Evolutionary conservation across 2,329 filamentous ascomycete species (phyloP).

Genomic region (Cordyceps fumosorosea): DNA sequence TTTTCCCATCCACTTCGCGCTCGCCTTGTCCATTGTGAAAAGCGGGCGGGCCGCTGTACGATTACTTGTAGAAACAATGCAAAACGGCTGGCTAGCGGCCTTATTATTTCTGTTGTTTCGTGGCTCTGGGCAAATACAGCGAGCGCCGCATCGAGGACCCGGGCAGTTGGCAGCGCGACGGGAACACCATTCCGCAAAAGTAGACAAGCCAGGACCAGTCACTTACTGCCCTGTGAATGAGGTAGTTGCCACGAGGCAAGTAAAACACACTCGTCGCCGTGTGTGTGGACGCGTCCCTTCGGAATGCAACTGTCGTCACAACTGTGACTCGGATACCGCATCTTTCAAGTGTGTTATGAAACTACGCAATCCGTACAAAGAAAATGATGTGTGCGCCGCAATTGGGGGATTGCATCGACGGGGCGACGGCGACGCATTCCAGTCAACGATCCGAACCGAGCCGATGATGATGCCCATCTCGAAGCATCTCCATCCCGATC

Average conservation of each 20-base stretch:
- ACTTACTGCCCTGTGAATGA: too few species aligned
- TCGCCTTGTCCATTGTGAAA: too few species aligned
- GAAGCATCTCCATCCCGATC: background rate
- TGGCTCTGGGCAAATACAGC: too few species aligned
- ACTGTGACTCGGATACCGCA: background rate
- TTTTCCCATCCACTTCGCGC: background rate
- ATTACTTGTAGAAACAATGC: too few species aligned
- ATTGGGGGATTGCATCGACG: background rate
- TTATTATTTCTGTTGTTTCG: too few species aligned
- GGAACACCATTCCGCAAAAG: background rate
- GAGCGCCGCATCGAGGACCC: too few species aligned
- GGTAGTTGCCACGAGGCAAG: background rate
- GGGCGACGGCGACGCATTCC: background rate
- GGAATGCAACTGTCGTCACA: background rate
- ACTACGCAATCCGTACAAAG: background rate
- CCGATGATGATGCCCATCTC: background rate
- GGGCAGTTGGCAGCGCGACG: background rate
- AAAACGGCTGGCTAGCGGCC: too few species aligned
- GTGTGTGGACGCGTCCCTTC: background rate
- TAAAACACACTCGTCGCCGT: background rate
- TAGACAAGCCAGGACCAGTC: background rate
- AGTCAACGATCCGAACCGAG: background rate
- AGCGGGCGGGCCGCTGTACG: too few species aligned
- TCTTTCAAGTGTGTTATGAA: background rate
- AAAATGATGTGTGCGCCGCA: background rate